Conservation (phyloP, 129 eudicot species). For the Daucus carota region DNA sequence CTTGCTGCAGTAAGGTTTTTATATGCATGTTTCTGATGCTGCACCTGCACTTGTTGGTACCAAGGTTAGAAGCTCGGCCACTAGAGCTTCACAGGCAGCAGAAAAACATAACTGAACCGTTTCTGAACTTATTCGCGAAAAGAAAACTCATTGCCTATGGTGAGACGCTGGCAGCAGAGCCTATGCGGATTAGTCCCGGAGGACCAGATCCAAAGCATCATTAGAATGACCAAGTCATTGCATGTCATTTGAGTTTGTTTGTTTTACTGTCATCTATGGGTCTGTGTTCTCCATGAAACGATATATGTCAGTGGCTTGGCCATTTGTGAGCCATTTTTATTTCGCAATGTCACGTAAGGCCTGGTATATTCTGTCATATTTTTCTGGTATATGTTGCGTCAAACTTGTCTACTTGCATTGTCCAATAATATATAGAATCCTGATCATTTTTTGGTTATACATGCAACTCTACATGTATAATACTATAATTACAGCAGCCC, state of each 20-base stretch:
- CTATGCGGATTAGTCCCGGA: conserved; percentile 7
- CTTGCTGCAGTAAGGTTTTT: not conserved
- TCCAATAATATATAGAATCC: too few species aligned
- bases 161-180: not conserved
- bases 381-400: not conserved
- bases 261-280: not conserved
- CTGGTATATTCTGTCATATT: not conserved
- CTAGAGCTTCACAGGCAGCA: not conserved
- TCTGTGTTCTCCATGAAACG: not conserved
- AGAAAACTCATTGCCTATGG: not conserved
- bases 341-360: not conserved
- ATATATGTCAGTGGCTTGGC: not conserved
- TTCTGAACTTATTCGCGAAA: not conserved
- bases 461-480: not conserved
- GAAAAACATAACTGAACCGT: conserved; percentile 8
- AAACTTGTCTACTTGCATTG: not conserved
- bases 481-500: too few species aligned
- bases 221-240: not conserved
- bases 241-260: not conserved
- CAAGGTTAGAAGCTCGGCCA: conserved; percentile 6
- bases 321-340: not conserved
- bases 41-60: not conserved
- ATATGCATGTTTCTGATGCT: not conserved
- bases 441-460: too few species aligned
- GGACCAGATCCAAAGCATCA: conserved; percentile 9